Percentiles rank a stretch among this genome's conserved stretches.
phyloP scores from a whole-genome alignment of 2,329 filamentous ascomycete species.

The Orbilia ellipsospora region DNA sequence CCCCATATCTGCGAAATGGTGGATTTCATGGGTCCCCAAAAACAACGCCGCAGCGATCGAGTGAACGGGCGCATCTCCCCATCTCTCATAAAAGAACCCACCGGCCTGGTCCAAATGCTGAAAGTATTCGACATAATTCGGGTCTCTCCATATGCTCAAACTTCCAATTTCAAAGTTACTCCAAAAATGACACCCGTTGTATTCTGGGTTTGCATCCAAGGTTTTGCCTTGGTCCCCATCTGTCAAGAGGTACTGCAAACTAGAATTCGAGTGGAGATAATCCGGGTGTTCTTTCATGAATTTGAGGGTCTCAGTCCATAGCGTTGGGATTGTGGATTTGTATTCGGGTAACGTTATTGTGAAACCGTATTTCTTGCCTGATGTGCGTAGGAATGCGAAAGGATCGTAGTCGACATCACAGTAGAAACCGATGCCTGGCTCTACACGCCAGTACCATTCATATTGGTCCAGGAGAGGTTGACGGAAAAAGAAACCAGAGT shows the following conservation, averaged over 20 bases:
- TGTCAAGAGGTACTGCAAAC: conserved; percentile 57
- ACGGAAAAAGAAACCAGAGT: conserved; percentile 59
- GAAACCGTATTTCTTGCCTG: conserved; percentile 58
- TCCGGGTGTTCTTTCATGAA: conserved; percentile 57
- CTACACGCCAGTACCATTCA: conserved; percentile 60
- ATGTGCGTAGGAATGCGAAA: conserved; percentile 58
- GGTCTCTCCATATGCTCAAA: conserved; percentile 57
- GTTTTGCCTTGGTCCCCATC: conserved; percentile 56
- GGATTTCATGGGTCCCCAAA: conserved; percentile 56
- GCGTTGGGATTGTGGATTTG: conserved; percentile 58
- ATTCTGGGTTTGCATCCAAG: conserved; percentile 47
- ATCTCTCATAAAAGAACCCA: conserved; percentile 59
- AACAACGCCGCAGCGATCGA: conserved; percentile 58
- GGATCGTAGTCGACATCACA: conserved; percentile 59
- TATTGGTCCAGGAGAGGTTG: conserved; percentile 57
- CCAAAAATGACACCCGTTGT: conserved; percentile 59
- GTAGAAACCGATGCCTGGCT: conserved; percentile 58
- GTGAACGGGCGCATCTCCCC: conserved; percentile 59
- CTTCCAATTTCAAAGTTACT: conserved; percentile 59
- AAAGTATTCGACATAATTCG: conserved; percentile 58
- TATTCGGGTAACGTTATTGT: conserved; percentile 58
- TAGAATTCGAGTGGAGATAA: conserved; percentile 57
- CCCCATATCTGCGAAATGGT: conserved; percentile 59
- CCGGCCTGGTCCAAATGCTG: conserved; percentile 57
- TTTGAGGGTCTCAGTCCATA: conserved; percentile 57